Base-by-base conservation (phyloP, 176 grass and related monocot genomes). In the Oryza nivara region DNA sequence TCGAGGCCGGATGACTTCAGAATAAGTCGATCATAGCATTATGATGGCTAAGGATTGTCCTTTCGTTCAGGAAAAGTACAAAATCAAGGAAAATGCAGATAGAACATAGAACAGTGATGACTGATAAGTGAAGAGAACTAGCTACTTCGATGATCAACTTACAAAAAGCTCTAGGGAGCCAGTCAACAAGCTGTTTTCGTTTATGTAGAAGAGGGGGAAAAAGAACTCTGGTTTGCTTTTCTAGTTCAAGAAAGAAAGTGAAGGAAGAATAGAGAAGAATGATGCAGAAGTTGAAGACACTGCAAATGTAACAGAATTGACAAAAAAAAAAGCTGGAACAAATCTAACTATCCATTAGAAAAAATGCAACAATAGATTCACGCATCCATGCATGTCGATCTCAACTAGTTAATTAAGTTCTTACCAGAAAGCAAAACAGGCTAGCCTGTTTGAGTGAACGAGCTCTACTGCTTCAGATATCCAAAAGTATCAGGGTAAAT, bases 311-410 rank as follows among this genome's bases (percentile, higher is more conserved):
- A 73, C 26, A 68, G 38, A 49, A 65, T 28, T 12, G n/a, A 3
- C 52, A 9, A 1, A 7, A 65, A 65, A 2, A 44, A 73, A 44
- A 78, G 43, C 5, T 34, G 40, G 0, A 43, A 7, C 6, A 35
- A 63, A 82, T 10, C 23, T 0, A 77, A 51, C 16, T 20, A 25
- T 47, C 25, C 43, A 14, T 30, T 32, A 20, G 9, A 58, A 77
- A 77, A 77, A 71, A 70, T 26, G 7, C 66, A 77, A 83, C 15
- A 9, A 65, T 23, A 77, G 30, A 10, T 65, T 40, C 25, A 3
- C n/a, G 43, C n/a, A 86, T 54, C 26, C 84, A 86, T 74, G 40
- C 84, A 68, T 81, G 36, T 3, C 47, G 47, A 49, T 49, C 49
- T 11, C 40, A 8, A 25, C 11, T 28, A 28, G 63, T 63, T 11